Evolutionary conservation across 1,139 yeast genomes (phyloP), one percentile per base, ranked within the genome.

Genomic region (Starmera stellimalicola): DNA sequence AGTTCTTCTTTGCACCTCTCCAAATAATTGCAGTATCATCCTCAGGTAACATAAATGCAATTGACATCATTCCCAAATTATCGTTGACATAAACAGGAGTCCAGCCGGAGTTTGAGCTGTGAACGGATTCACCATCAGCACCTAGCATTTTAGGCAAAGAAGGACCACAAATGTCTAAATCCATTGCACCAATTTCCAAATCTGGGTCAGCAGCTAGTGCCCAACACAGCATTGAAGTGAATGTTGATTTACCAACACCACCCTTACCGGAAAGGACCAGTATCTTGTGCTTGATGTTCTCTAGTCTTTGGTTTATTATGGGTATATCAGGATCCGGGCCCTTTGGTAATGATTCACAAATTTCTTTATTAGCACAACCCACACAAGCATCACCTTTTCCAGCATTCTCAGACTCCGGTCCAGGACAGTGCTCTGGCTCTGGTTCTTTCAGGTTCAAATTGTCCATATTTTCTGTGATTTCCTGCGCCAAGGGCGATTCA

Each of bases 361-460:
- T 82, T 34, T 70, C 75, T 58, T 91, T 88, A 57, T 93, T 91
- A 14, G 97, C 94, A 62, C 99, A 93, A 12, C 96, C 96, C 12
- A 64, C 68, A 55, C 99, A 93, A 11, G 97, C 95, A 51, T 84
- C 95, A 2, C 85, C 91, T 50, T 79, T 75, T 7, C 99, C 99
- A 2, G 99, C 98, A 35, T 63, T 61, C 44, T 85, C 95, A 2
- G 94, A 82, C 52, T 88, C 95, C 1, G 97, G 95, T 0, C 98
- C 99, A 0, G 98, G 98, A 63, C 99, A 91, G 58, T 91, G 97
- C 51, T 87, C 96, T 2, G 96, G 95, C 49, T 81, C 87, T 2
- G 83, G 79, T 14, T 53, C 59, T 26, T 58, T 52, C 26, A 49
- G 36, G 31, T 45, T 41, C 23, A 39, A 39, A 18, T 40, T 45